Evolutionary conservation across 805 yeast species (phyloP).

Genomic region (Candida stauntonica): DNA sequence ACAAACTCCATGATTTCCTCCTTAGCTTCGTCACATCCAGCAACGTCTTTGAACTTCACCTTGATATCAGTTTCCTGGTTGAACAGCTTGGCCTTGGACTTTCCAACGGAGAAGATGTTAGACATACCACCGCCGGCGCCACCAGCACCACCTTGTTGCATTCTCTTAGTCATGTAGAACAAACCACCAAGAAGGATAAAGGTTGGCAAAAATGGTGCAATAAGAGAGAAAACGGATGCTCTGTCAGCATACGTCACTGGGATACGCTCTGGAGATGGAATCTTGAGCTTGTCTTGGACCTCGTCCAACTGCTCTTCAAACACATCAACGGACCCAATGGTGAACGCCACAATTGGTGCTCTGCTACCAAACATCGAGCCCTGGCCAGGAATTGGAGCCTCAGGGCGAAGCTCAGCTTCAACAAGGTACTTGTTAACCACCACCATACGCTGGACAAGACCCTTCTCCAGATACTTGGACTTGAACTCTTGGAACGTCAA

Average conservation of each 20-base stretch:
- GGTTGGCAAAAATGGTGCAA: constrained; percentile 78
- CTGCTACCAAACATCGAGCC: constrained; percentile 28
- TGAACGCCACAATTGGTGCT: constrained; percentile 55
- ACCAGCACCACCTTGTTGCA: constrained; percentile 37
- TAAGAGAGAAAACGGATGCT: constrained; percentile 55
- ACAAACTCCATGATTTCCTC: constrained; percentile 96
- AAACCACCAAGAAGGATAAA: constrained; percentile 74
- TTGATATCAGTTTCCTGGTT: constrained; percentile 82
- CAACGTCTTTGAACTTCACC: constrained; percentile 82
- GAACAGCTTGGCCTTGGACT: constrained; percentile 73
- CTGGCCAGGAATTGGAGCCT: constrained; percentile 26
- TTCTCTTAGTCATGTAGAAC: constrained; percentile 38
- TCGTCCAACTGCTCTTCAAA: constrained; percentile 80
- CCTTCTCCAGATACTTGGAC: constrained; percentile 69
- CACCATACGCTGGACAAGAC: constrained; percentile 66
- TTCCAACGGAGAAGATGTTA: constrained; percentile 73
- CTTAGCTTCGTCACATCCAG: constrained; percentile 93
- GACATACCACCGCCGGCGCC: constrained; percentile 52
- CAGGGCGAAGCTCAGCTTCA: constrained; percentile 57
- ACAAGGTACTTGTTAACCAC: constrained; percentile 74
- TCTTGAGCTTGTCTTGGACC: constrained; percentile 64
- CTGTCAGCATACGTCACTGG: constrained; percentile 75
- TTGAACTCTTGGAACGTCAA: constrained; percentile 81
- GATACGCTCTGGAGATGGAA: constrained; percentile 64
- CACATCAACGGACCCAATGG: constrained; percentile 82